Conservation (phyloP, 2,329 filamentous ascomycete genomes). For the Exutisphaerella laricina region DNA sequence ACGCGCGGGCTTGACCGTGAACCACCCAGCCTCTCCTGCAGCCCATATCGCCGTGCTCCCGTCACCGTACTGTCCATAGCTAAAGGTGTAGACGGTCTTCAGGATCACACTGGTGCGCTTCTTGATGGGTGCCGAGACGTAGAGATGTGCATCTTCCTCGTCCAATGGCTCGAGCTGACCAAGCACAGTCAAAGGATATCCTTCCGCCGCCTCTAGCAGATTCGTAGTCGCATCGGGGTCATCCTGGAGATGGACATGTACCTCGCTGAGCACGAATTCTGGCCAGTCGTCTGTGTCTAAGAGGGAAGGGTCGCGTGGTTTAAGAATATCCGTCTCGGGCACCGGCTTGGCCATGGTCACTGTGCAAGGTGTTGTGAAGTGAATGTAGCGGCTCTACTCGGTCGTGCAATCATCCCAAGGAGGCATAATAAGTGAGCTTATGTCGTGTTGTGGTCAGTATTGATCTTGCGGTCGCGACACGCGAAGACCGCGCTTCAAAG, state of each 20-base stretch:
- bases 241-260: slow-evolving; percentile 43
- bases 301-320: slow-evolving; percentile 37
- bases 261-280: slow-evolving; percentile 57
- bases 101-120: slow-evolving; percentile 47
- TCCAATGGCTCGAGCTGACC: slow-evolving; percentile 53
- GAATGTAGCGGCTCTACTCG: too few relatives aligned
- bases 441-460: too few relatives aligned
- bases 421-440: too few relatives aligned
- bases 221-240: slow-evolving; percentile 45
- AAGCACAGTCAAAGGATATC: slow-evolving; percentile 57
- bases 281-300: slow-evolving; percentile 48
- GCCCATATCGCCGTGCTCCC: slow-evolving; percentile 60
- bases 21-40: slow-evolving; percentile 61
- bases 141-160: slow-evolving; percentile 34
- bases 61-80: slow-evolving; percentile 51
- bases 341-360: slow-evolving; percentile 25
- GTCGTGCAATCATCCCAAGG: too few relatives aligned
- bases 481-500: too few relatives aligned
- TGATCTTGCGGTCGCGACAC: too few relatives aligned
- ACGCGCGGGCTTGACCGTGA: slow-evolving; percentile 56
- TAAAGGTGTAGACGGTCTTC: slow-evolving; percentile 43
- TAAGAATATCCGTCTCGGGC: slow-evolving; percentile 36
- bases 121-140: slow-evolving; percentile 12
- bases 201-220: slow-evolving; percentile 54
- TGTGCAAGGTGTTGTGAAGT: slow-evolving; percentile 4